Evolutionary conservation across 768 basidiomycete genomes (phyloP).

Genomic region (Rhizopogon vesiculosus): DNA sequence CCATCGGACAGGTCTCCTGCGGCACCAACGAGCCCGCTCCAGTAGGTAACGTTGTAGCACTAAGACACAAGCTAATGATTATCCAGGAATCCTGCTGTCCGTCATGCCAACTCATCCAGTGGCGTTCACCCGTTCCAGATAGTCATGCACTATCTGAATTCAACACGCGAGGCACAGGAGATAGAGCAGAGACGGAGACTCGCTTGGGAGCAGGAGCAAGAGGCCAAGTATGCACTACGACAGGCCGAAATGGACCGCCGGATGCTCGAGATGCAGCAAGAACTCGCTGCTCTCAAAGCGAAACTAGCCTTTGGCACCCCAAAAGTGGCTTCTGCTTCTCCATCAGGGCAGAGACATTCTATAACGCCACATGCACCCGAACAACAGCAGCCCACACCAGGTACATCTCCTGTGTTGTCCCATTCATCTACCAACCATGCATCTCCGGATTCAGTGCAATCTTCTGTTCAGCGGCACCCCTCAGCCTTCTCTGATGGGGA

Average conservation of each 20-base stretch:
- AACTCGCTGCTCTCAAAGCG: slow-evolving; percentile 43
- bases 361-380: too few species aligned
- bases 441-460: slow-evolving; percentile 16
- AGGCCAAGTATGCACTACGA: slow-evolving; percentile 47
- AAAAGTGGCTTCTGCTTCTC: slow-evolving; percentile 7
- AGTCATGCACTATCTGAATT: slow-evolving; percentile 52
- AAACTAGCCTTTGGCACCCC: slow-evolving; percentile 27
- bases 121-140: slow-evolving; percentile 51
- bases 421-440: slow-evolving; percentile 18
- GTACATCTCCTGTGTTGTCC: slow-evolving; percentile 23
- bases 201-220: slow-evolving; percentile 70
- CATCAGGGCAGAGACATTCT: background rate
- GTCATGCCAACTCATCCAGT: slow-evolving; percentile 27
- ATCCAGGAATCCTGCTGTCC: slow-evolving; percentile 9
- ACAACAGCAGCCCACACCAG: slow-evolving; percentile 23
- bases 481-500: slow-evolving; percentile 5
- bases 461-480: background rate
- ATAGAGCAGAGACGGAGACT: slow-evolving; percentile 53
- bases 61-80: background rate
- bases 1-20: slow-evolving; percentile 22
- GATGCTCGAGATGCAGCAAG: slow-evolving; percentile 50
- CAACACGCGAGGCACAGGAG: slow-evolving; percentile 56
- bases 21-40: slow-evolving; percentile 30
- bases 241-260: slow-evolving; percentile 58
- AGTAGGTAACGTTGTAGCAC: slow-evolving; percentile 26